Evolutionary conservation across 176 grass and related monocot genomes (phyloP), one percentile per base, ranked within the genome.

Genomic region (Panicum miliaceum): DNA sequence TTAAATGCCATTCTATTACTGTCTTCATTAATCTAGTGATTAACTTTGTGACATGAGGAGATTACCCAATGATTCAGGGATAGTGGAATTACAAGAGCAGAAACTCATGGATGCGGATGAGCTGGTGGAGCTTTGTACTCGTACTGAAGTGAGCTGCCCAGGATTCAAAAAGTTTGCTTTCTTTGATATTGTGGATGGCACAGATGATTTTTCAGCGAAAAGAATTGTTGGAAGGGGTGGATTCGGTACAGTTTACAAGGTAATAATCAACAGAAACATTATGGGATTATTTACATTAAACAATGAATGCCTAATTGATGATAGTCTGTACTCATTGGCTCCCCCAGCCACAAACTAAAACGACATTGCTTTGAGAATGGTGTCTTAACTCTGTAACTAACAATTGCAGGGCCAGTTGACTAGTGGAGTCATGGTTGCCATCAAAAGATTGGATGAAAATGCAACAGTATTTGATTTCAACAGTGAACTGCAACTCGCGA

Each of bases 231-330:
- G 88, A 22, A 37, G 2, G 0, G 88, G 88, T 83, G 88, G 84
- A 13, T 86, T 86, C 41, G 66, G 25, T 48, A 73, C 37, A 23
- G 73, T 90, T 78, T 90, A 90, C 58, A 90, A 90, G 88, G 88
- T 90, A 77, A n/a, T 40, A 22, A 42, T 43, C 53, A 84, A 67
- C 2, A 68, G 19, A 43, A 68, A 35, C 67, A 14, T 43, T 45
- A 22, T 57, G 8, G 10, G 19, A n/a, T n/a, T n/a, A 9, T 52
- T 6, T 22, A 54, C 52, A 54, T 8, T 54, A 19, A 54, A 54
- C 52, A 22, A 54, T 54, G 16, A 20, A 54, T 22, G 16, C 5
- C 52, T 54, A 22, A 54, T 20, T 20, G 3, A 6, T 59, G 16
- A 5, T 54, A 6, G 51, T 54, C 5, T 54, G 18, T 20, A 54